Evolutionary conservation across 2,329 filamentous ascomycete species (phyloP).

Genomic region (Pseudocercospora musae): DNA sequence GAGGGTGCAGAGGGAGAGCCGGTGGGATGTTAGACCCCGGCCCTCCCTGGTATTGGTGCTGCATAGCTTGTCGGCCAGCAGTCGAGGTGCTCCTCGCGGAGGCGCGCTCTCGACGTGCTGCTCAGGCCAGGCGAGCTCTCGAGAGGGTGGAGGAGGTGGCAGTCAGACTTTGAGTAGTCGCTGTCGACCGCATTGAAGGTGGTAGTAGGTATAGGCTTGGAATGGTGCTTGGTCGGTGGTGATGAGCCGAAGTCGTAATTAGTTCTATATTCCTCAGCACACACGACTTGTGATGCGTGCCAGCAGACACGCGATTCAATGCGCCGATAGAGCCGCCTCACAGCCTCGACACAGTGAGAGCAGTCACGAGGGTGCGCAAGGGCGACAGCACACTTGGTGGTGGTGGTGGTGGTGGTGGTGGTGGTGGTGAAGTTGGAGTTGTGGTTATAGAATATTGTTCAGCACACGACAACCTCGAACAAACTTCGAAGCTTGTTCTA

Average conservation of each 20-base stretch:
- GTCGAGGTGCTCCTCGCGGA: background rate
- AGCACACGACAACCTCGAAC: no score
- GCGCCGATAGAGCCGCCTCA: background rate
- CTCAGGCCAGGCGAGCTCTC: background rate
- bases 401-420: no score
- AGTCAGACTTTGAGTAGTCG: background rate
- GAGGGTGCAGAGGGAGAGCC: constrained; percentile 18
- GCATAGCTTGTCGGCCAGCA: constrained; percentile 6
- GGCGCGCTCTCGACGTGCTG: background rate
- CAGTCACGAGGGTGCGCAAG: background rate
- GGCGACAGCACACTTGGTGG: no score
- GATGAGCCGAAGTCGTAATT: background rate
- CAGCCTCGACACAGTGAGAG: background rate
- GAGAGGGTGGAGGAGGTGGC: background rate
- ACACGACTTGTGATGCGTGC: background rate
- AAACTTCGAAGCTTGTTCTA: no score
- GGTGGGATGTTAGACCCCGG: constrained; percentile 13
- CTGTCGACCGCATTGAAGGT: background rate
- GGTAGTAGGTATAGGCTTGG: background rate
- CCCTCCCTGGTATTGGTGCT: constrained; percentile 14
- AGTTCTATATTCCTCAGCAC: background rate
- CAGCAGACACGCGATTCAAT: background rate
- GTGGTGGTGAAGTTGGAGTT: no score
- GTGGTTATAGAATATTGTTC: no score
- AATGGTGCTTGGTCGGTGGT: background rate